phyloP scores from a whole-genome alignment of 2,329 filamentous ascomycete genomes.

The Colletotrichum sojae region DNA sequence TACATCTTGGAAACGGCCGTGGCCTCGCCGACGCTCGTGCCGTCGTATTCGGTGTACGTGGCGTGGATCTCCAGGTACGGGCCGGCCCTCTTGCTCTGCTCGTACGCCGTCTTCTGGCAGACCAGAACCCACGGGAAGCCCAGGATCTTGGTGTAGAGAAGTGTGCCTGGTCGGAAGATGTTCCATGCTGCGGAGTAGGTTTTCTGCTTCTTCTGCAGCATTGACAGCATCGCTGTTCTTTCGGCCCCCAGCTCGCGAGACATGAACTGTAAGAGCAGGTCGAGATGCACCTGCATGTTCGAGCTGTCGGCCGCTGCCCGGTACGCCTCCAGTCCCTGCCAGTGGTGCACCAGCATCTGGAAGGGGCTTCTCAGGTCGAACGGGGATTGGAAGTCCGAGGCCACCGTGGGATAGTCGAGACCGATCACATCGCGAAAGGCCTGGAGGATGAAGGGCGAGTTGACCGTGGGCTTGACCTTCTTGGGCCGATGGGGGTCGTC shows the following conservation, averaged over 20 bases:
- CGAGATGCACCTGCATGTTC: constrained; percentile 42
- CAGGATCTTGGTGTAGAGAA: constrained; percentile 45
- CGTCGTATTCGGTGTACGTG: constrained; percentile 46
- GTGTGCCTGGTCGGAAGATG: constrained; percentile 47
- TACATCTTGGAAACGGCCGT: constrained; percentile 33
- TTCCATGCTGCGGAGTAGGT: constrained; percentile 46
- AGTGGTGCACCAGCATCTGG: constrained; percentile 48
- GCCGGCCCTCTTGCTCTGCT: constrained; percentile 38
- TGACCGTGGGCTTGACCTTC: constrained; percentile 44
- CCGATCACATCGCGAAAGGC: constrained; percentile 46
- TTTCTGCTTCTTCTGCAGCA: constrained; percentile 47
- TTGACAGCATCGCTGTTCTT: constrained; percentile 42
- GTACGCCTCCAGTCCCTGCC: constrained; percentile 46
- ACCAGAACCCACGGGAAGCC: constrained; percentile 47
- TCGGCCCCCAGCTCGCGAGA: constrained; percentile 44
- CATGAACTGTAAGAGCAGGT: constrained; percentile 50
- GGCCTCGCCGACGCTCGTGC: constrained; percentile 42
- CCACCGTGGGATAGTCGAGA: constrained; percentile 43
- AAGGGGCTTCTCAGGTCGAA: constrained; percentile 45
- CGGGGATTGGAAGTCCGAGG: constrained; percentile 46
- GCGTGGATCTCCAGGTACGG: constrained; percentile 47
- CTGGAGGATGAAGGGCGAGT: constrained; percentile 47
- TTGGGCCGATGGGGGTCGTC: constrained; percentile 28
- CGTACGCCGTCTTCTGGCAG: constrained; percentile 46
- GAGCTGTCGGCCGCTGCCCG: constrained; percentile 31